Evolutionary conservation across 768 basidiomycete genomes (phyloP).

Genomic region (Leccinum broughii): DNA sequence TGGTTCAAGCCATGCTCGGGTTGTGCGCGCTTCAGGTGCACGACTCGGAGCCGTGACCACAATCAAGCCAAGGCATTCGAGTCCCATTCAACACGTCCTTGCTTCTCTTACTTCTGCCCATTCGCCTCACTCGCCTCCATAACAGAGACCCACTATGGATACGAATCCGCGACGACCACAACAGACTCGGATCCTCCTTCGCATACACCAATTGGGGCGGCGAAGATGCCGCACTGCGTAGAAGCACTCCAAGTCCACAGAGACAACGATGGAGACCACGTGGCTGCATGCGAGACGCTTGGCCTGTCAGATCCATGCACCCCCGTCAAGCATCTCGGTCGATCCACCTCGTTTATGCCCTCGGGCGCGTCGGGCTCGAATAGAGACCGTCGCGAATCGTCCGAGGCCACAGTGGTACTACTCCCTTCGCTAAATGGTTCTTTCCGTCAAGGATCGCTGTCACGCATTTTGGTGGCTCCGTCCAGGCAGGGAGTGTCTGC

Average conservation of each 20-base stretch:
- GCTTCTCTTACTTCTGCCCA: neutral
- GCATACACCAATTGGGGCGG: conserved; percentile 25
- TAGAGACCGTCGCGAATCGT: conserved; percentile 8
- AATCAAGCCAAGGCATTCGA: conserved; percentile 5
- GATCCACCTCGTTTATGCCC: conserved; percentile 10
- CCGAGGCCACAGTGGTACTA: conserved; percentile 15
- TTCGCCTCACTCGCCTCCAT: conserved; percentile 5
- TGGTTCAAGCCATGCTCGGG: neutral
- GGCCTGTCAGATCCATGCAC: conserved; percentile 13
- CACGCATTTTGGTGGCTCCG: too few relatives aligned
- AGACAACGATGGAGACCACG: conserved; percentile 13
- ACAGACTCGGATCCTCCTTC: conserved; percentile 31
- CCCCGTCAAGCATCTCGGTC: conserved; percentile 18
- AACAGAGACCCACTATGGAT: conserved; percentile 25
- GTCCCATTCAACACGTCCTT: conserved; percentile 7
- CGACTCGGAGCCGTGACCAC: conserved; percentile 7
- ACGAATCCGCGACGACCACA: conserved; percentile 30
- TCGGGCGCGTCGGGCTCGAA: neutral
- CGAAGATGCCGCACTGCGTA: conserved; percentile 1
- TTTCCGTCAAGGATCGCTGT: conserved; percentile 5
- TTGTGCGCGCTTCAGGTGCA: neutral
- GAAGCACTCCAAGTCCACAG: conserved; percentile 10
- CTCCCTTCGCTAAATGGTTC: conserved; percentile 30
- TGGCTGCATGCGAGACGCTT: conserved; percentile 1
- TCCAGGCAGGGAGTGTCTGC: too few relatives aligned